Conservation (phyloP, 148 eudicot species). For the Limonium bicolor region DNA sequence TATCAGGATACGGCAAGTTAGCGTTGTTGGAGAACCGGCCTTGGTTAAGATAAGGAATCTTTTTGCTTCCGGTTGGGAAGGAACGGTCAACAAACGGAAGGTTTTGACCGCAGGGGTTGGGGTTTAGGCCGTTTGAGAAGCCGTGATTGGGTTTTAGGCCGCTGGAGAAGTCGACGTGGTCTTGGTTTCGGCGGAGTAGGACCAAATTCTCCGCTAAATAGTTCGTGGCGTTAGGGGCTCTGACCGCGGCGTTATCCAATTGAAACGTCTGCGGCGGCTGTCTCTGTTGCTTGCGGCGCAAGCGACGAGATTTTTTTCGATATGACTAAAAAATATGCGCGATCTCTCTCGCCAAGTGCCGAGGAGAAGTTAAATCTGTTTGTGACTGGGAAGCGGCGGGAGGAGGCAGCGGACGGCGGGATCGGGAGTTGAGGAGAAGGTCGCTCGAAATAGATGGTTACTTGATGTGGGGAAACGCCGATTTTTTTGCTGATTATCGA, state of each 20-base stretch:
- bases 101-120: no score
- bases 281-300: conserved; percentile 16
- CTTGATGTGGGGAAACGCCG: conserved; percentile 59
- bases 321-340: conserved; percentile 35
- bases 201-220: conserved; percentile 13
- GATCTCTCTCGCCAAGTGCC: conserved; percentile 5
- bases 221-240: background rate
- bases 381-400: conserved; percentile 41
- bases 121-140: no score
- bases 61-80: no score
- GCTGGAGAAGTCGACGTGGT: no score
- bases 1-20: no score
- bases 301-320: conserved; percentile 35
- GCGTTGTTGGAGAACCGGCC: no score
- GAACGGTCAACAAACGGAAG: no score
- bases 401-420: conserved; percentile 4
- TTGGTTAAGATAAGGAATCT: no score
- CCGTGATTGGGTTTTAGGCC: no score
- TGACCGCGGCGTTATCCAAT: background rate
- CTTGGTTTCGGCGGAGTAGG: conserved; percentile 12
- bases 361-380: conserved; percentile 34
- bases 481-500: conserved; percentile 25
- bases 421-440: background rate
- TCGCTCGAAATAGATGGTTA: conserved; percentile 41
- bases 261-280: background rate